These are phyloP conservation scores for Leptoxyphium fumago DNA, from an alignment of 2,329 filamentous ascomycete genomes.

Conservation along the genomic window DNA sequence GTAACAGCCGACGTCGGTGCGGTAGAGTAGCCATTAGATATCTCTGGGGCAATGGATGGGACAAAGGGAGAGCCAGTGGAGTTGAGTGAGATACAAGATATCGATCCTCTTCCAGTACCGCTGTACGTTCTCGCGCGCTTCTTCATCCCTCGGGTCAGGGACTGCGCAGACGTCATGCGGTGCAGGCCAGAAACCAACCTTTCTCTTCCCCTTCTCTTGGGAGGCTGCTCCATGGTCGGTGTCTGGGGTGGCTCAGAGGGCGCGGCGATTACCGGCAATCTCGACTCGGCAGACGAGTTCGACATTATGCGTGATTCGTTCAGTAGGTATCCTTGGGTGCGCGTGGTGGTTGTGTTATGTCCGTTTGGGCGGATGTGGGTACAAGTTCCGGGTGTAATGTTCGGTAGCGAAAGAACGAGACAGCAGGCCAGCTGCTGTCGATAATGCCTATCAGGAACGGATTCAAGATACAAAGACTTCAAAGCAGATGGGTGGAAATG, in stretches of 20 bases:
- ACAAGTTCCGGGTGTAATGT: too few species aligned
- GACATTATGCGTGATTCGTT: constrained; percentile 2
- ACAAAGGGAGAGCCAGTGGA: constrained; percentile 36
- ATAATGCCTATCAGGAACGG: too few species aligned
- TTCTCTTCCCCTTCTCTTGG: constrained; percentile 53
- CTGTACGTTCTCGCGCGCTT: constrained; percentile 48
- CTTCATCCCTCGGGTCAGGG: constrained; percentile 49
- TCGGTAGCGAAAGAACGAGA: not conserved
- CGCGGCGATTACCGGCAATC: constrained; percentile 1
- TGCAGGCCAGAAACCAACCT: constrained; percentile 60
- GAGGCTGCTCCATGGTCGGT: constrained; percentile 21
- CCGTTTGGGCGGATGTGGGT: too few species aligned
- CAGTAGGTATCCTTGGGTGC: too few species aligned
- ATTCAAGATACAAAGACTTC: too few species aligned
- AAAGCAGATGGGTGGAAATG: too few species aligned
- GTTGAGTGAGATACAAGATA: constrained; percentile 49
- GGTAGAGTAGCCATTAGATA: constrained; percentile 42
- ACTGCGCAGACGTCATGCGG: constrained; percentile 68
- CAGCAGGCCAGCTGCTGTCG: not conserved
- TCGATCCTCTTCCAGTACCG: constrained; percentile 44
- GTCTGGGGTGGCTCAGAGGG: constrained; percentile 3
- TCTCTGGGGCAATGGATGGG: constrained; percentile 40
- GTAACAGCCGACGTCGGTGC: constrained; percentile 38
- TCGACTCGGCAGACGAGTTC: constrained; percentile 2
- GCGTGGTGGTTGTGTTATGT: too few species aligned